Conservation (phyloP, 768 basidiomycete genomes). For the Phylloporus arenicola region DNA sequence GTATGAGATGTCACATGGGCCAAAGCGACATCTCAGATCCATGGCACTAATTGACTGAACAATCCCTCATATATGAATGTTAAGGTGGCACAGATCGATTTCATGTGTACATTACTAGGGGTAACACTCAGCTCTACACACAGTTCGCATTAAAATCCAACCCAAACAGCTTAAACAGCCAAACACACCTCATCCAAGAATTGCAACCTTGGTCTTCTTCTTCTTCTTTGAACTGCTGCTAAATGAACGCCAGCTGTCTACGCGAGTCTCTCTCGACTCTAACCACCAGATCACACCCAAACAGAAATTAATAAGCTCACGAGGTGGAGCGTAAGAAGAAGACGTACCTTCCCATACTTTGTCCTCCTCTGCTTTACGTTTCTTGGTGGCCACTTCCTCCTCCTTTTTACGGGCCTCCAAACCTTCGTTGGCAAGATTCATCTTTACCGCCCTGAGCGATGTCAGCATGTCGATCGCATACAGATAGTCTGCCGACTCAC, state of each 20-base stretch:
- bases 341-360: slow-evolving; percentile 80
- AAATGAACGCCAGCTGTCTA: slow-evolving; percentile 81
- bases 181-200: slow-evolving; percentile 54
- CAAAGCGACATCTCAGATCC: too few relatives aligned
- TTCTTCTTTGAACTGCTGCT: slow-evolving; percentile 68
- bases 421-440: slow-evolving; percentile 89
- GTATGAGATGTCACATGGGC: too few relatives aligned
- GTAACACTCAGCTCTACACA: slow-evolving; percentile 11
- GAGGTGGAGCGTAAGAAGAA: neutral
- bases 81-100: slow-evolving; percentile 7
- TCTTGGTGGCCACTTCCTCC: slow-evolving; percentile 68
- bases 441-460: slow-evolving; percentile 70
- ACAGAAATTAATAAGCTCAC: neutral
- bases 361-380: slow-evolving; percentile 87
- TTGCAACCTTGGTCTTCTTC: slow-evolving; percentile 64
- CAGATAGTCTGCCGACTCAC: slow-evolving; percentile 37
- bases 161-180: neutral
- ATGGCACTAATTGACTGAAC: too few relatives aligned
- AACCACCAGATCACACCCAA: slow-evolving; percentile 2
- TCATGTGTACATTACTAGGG: slow-evolving; percentile 6
- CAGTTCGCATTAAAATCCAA: neutral
- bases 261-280: slow-evolving; percentile 76
- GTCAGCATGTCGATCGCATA: slow-evolving; percentile 1
- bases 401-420: slow-evolving; percentile 92
- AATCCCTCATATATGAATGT: neutral